Evolutionary conservation across 225 moss, liverwort and hornwort genomes (phyloP).

Genomic region (Physcomitrellopsis africana): DNA sequence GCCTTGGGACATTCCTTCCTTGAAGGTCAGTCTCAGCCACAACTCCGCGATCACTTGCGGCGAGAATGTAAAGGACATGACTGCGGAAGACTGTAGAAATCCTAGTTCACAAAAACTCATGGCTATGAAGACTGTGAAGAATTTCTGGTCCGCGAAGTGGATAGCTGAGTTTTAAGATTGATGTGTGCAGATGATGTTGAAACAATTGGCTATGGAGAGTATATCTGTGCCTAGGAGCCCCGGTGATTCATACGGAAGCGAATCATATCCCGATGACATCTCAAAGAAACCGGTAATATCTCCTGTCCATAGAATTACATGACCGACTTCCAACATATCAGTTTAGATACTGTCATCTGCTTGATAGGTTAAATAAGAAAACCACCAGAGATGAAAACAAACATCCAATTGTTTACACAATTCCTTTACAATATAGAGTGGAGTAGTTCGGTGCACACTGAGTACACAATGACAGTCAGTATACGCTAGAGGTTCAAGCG

Average conservation of each 20-base stretch:
- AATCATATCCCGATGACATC: constrained; percentile 29
- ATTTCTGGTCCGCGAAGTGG: neutral
- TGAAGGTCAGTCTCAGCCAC: constrained; percentile 37
- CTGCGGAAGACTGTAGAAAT: no score
- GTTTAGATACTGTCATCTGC: no score
- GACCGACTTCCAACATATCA: no score
- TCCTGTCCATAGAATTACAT: neutral
- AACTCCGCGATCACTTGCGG: no score
- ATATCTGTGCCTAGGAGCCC: constrained; percentile 28
- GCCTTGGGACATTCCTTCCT: constrained; percentile 45
- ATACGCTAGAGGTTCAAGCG: neutral
- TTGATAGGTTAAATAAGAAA: no score
- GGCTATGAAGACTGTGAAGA: neutral
- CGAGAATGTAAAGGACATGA: no score
- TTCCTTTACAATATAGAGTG: neutral
- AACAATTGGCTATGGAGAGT: constrained; percentile 48
- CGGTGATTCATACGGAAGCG: constrained; percentile 13
- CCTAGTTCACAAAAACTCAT: no score
- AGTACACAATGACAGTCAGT: neutral
- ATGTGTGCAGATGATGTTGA: constrained; percentile 50
- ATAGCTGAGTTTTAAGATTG: constrained; percentile 5
- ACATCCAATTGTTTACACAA: no score
- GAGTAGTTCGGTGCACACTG: neutral
- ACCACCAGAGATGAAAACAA: no score
- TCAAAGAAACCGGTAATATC: constrained; percentile 33